Percentiles rank a stretch among this genome's conserved stretches.
Conservation (phyloP, 441 rosid genomes). For the Hura crepitans region DNA sequence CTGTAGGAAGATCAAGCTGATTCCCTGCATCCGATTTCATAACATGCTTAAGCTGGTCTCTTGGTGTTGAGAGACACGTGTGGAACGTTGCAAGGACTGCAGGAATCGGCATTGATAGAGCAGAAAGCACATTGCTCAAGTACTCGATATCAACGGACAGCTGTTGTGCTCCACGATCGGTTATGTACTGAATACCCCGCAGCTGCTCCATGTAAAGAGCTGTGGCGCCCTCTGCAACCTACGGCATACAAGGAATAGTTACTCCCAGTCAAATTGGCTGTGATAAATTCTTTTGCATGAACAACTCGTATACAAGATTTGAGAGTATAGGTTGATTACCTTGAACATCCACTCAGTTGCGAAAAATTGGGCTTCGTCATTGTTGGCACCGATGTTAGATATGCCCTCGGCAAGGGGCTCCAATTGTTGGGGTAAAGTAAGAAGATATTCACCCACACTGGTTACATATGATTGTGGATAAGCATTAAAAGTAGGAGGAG, state of each 20-base stretch:
- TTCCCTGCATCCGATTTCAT: constrained; percentile 71
- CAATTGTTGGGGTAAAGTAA: constrained; percentile 94
- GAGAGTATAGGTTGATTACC: constrained; percentile 51
- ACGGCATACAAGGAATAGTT: background rate
- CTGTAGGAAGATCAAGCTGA: constrained; percentile 78
- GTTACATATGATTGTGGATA: constrained; percentile 90
- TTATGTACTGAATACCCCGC: constrained; percentile 75
- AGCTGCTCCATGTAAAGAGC: constrained; percentile 92
- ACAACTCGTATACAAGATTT: no score
- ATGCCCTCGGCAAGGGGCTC: constrained; percentile 99
- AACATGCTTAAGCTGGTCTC: constrained; percentile 67
- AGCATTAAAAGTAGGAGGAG: constrained; percentile 88
- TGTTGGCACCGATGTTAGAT: constrained; percentile 62
- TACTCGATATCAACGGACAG: constrained; percentile 88
- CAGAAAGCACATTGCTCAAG: constrained; percentile 91
- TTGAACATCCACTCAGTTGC: constrained; percentile 99
- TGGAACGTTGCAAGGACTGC: constrained; percentile 75
- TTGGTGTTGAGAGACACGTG: constrained; percentile 75
- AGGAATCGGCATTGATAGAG: constrained; percentile 83
- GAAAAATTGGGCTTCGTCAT: constrained; percentile 87
- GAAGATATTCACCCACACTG: constrained; percentile 94
- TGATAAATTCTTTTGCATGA: background rate
- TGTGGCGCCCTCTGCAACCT: constrained; percentile 97
- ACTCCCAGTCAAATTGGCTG: background rate
- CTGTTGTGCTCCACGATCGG: constrained; percentile 90